Base-by-base conservation (phyloP, 2,329 filamentous ascomycete species). In the Epichloe hybrida region DNA sequence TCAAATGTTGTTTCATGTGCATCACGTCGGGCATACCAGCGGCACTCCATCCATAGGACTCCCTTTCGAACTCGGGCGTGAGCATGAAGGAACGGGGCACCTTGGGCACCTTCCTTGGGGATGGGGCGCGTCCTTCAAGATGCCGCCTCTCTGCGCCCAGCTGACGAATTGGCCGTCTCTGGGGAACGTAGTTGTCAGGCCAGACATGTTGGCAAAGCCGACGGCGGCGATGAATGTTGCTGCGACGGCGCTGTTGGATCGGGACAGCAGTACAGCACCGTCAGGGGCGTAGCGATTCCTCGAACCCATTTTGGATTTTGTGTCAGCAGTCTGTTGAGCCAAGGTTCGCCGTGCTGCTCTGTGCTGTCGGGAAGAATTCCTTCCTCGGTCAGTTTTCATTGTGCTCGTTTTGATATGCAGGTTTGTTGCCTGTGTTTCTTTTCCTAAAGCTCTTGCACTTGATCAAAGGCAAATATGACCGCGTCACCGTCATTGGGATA, bases 231-330 rank as follows among this genome's bases (percentile, higher is more conserved):
- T 17, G 17, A 17, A 17, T 17, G 17, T 17, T 17, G 17, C 17
- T 17, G 17, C 17, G 17, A 17, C 17, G 17, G 17, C 17, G 17
- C 17, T 17, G 17, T 17, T 17, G 17, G 17, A 17, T 17, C 2
- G 17, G 17, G 17, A 17, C 17, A 17, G 17, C 17, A 17, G 17
- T 39, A 20, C 34, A 72, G 46, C 9, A 74, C 53, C 1, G 65
- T 64, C 1, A 41, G 50, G 0, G 72, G 17, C 0, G 72, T 75
- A 2, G 60, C 63, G 0, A 69, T 71, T 8, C 75, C 75, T 23
- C 75, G 74, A 15, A 79, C 73, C 75, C 21, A 78, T 38, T 61
- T 63, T 0, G 73, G 72, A 55, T 77, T 73, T 54, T 77, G 73
- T 12, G 64, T 55, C 1, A 75, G 56, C 0, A 78, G 65, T 3